These are phyloP conservation scores for Wallacemonas sp. DNA, from an alignment of 208 protist species.

Conservation along the genomic window DNA sequence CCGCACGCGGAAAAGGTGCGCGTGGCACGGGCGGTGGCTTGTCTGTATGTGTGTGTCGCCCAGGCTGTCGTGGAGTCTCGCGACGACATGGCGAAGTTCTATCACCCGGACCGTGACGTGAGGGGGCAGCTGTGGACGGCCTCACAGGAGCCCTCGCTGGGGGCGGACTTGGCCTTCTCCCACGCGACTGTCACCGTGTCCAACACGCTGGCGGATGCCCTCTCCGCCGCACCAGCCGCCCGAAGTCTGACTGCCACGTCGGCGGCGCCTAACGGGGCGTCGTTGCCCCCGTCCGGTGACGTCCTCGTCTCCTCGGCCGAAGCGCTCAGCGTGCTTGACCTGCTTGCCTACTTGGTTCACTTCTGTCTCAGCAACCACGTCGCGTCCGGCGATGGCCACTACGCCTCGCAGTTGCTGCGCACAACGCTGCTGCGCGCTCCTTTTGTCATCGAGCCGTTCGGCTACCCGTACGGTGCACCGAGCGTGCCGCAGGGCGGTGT, in stretches of 20 bases:
- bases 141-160: constrained; percentile 25
- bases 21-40: constrained; percentile 47
- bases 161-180: constrained; percentile 43
- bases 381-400: constrained; percentile 13
- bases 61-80: constrained; percentile 67
- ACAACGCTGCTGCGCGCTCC: constrained; percentile 62
- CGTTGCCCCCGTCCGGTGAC: constrained; percentile 9
- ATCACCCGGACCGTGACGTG: constrained; percentile 24
- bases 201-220: constrained; percentile 34
- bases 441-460: constrained; percentile 49
- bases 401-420: constrained; percentile 36
- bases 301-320: constrained; percentile 5
- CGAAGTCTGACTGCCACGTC: neutral
- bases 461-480: constrained; percentile 77
- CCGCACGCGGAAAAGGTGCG: constrained; percentile 54
- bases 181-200: constrained; percentile 33
- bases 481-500: constrained; percentile 9
- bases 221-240: neutral
- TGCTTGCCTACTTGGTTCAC: constrained; percentile 51
- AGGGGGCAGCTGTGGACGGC: constrained; percentile 51
- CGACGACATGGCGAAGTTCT: constrained; percentile 40
- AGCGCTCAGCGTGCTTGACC: constrained; percentile 51
- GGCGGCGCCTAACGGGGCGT: neutral
- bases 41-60: constrained; percentile 57
- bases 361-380: constrained; percentile 54